These are phyloP conservation scores for Aspergillus carbonarius DNA, from an alignment of 2,329 filamentous ascomycete species.

Conservation along the genomic window DNA sequence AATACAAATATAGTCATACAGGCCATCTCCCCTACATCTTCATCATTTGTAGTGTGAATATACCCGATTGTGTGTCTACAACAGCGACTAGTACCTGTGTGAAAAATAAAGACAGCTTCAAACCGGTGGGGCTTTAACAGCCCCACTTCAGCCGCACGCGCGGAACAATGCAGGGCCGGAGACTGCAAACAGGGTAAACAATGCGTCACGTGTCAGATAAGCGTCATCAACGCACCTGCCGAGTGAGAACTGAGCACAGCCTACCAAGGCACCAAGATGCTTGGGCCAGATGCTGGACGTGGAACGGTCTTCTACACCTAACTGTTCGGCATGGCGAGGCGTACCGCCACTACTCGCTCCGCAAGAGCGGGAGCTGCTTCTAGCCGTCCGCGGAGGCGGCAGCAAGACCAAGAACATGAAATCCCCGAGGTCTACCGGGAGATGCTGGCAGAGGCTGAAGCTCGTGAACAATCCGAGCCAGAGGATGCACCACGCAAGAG, in stretches of 20 bases:
- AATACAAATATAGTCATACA: no score
- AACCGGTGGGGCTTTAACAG: no score
- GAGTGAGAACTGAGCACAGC: neutral
- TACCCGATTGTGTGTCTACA: no score
- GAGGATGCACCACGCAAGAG: slow-evolving; percentile 36
- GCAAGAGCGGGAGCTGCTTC: slow-evolving; percentile 14
- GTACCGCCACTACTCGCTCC: slow-evolving; percentile 17
- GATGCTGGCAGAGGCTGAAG: slow-evolving; percentile 43
- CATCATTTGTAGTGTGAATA: no score
- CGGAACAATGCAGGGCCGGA: neutral
- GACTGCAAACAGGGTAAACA: neutral
- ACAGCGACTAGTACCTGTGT: no score
- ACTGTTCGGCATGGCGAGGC: slow-evolving; percentile 2
- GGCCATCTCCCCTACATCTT: no score
- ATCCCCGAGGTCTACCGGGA: slow-evolving; percentile 42
- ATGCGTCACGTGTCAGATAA: neutral
- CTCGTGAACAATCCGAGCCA: slow-evolving; percentile 28
- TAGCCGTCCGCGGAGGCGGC: slow-evolving; percentile 10
- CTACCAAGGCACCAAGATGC: neutral
- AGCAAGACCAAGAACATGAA: slow-evolving; percentile 22
- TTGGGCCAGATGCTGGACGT: neutral
- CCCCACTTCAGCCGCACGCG: neutral
- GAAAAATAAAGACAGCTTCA: no score
- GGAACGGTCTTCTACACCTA: neutral
- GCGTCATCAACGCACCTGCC: neutral